Base-by-base conservation (phyloP, 345 rosid genomes). In the Rubroshorea leprosula region DNA sequence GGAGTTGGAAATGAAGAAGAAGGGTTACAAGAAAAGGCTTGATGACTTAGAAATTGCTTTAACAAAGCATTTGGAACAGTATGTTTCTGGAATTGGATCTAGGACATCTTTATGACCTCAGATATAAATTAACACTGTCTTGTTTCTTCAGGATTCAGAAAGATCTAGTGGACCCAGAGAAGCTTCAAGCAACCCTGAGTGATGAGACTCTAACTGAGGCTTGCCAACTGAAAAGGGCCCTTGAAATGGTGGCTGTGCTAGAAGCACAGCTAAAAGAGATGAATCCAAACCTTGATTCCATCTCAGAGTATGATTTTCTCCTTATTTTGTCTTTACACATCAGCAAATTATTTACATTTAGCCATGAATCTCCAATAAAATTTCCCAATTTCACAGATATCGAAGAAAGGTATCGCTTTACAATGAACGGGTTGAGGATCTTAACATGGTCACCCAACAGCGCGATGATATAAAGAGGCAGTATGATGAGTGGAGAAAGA, bases 231-330 rank as follows among this genome's bases (percentile, higher is more conserved):
- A 76, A 76, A 76, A 79, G 66, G 75, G 84, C 85, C 57, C 88
- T 89, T 43, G 99, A 89, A 80, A 83, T 72, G 83, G 85, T 80
- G 48, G 70, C 84, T 35, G 61, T 89, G 72, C 64, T 93, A 62
- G 97, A 93, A 70, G 89, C 92, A 50, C 96, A 93, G 58, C 68
- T 93, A 61, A 93, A 87, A 73, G 97, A 93, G 74, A 66, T 93
- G 86, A 87, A 80, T 68, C 99, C 99, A 57, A 93, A 93, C 74
- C 96, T 93, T 47, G 97, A 93, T 74, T 93, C 97, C 54, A 87
- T 93, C 10, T 69, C 99, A 27, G 96, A 89, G 99, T 93, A 83
- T 62, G 82, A 47, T 19, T 62, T 64, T 61, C 45, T 20, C 13
- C 7, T 65, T 7, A 49, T 51, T 23, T 47, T 29, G 38, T 0